Evolutionary conservation across 2,329 filamentous ascomycete genomes (phyloP).

Genomic region (Knufia petricola): DNA sequence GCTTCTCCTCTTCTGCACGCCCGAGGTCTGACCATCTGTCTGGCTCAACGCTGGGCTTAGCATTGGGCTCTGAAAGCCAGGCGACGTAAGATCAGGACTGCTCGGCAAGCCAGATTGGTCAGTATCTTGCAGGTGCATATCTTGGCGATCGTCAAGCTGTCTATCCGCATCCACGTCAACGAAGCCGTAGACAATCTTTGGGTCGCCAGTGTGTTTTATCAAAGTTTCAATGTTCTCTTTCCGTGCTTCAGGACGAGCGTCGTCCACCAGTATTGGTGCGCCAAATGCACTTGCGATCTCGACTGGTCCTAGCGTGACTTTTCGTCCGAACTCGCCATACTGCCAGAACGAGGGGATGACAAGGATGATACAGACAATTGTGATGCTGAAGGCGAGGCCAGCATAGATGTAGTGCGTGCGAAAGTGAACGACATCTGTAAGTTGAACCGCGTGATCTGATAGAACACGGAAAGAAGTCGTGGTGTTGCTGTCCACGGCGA

Average conservation of each 20-base stretch:
- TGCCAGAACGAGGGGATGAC: conserved; percentile 20
- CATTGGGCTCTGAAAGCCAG: neutral
- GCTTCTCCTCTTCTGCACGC: conserved; percentile 7
- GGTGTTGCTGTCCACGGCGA: conserved; percentile 6
- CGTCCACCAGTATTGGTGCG: conserved; percentile 13
- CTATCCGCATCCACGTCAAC: conserved; percentile 8
- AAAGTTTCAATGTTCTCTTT: conserved; percentile 9
- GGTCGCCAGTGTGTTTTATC: conserved; percentile 8
- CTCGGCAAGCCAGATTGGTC: neutral
- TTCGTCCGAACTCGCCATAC: conserved; percentile 23
- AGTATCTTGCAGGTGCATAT: conserved; percentile 4
- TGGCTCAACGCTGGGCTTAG: conserved; percentile 1
- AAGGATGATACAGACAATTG: conserved; percentile 9
- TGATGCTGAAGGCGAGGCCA: conserved; percentile 8
- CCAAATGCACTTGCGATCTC: conserved; percentile 24
- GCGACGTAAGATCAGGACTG: neutral
- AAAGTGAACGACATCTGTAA: conserved; percentile 7
- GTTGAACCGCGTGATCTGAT: neutral
- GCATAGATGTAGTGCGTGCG: conserved; percentile 9
- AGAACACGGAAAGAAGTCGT: conserved; percentile 4
- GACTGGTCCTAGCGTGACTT: conserved; percentile 22
- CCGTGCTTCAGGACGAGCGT: conserved; percentile 1
- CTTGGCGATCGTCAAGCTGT: neutral
- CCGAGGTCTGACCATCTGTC: neutral
- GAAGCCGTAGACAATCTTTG: conserved; percentile 10